phyloP scores from a whole-genome alignment of 106 monocot species.

The Cymbidium sinense region DNA sequence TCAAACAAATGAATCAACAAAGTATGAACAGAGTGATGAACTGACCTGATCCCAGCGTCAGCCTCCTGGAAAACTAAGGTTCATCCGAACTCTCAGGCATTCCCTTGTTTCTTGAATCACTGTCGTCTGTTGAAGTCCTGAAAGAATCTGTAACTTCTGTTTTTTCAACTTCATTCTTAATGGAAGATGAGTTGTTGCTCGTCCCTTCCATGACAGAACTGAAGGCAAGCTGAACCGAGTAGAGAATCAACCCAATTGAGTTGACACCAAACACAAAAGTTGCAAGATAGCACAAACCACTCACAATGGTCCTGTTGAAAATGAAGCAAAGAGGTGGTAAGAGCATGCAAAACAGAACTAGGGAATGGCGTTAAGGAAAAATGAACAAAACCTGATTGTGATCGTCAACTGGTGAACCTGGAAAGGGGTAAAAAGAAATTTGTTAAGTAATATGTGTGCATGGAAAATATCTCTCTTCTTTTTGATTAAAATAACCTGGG shows the following conservation, averaged over 20 bases:
- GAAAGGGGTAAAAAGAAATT: neutral
- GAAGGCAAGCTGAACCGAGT: constrained; percentile 67
- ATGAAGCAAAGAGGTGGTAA: neutral
- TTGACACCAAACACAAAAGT: constrained; percentile 92
- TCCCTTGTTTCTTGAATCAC: constrained; percentile 22
- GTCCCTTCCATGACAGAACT: constrained; percentile 39
- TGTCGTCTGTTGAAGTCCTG: constrained; percentile 8
- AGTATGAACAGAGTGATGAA: neutral
- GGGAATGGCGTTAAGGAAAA: neutral
- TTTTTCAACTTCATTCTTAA: constrained; percentile 13
- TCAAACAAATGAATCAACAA: neutral
- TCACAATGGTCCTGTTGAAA: constrained; percentile 73
- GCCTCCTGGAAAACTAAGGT: neutral
- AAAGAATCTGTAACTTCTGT: constrained; percentile 16
- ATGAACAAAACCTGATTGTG: constrained; percentile 61
- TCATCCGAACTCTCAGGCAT: constrained; percentile 32
- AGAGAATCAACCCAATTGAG: constrained; percentile 76
- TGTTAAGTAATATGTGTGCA: neutral
- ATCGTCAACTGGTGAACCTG: constrained; percentile 94
- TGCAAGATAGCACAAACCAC: constrained; percentile 90
- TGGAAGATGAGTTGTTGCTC: constrained; percentile 13
- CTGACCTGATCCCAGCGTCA: neutral
- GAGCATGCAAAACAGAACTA: neutral
- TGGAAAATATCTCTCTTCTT: neutral
- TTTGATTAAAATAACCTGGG: neutral